These are phyloP conservation scores for Clavaria fumosa DNA, from an alignment of 768 basidiomycete species.

Conservation along the genomic window DNA sequence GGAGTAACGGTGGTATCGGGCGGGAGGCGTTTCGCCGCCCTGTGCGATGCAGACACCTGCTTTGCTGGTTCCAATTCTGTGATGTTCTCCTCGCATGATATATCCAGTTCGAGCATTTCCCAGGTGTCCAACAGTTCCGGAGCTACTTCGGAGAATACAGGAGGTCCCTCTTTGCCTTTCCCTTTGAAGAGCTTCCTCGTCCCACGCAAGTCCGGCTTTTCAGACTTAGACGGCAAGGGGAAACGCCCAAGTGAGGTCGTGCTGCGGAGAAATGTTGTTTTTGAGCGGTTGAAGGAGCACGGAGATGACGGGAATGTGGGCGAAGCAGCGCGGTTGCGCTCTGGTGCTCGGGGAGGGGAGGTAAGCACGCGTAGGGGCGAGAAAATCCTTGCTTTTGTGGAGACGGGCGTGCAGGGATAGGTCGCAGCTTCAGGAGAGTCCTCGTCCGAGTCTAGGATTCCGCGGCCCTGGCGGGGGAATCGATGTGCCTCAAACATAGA, in stretches of 20 bases:
- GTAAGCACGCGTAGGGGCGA: constrained; percentile 34
- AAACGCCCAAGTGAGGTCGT: constrained; percentile 27
- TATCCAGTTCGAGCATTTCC: constrained; percentile 27
- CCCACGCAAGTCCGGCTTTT: constrained; percentile 21
- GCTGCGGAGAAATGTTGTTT: constrained; percentile 28
- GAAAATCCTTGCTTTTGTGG: constrained; percentile 25
- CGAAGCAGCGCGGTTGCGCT: constrained; percentile 25
- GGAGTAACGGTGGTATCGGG: too few species aligned
- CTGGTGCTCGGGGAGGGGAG: constrained; percentile 16
- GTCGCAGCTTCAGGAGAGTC: constrained; percentile 7
- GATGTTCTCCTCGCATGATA: constrained; percentile 1
- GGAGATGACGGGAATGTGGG: constrained; percentile 29
- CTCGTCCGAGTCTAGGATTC: constrained; percentile 17
- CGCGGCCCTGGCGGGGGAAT: constrained; percentile 10
- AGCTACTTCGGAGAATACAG: constrained; percentile 3
- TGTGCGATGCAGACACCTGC: too few species aligned
- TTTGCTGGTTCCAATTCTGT: constrained; percentile 14
- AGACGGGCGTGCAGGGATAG: constrained; percentile 6
- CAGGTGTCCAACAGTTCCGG: constrained; percentile 26
- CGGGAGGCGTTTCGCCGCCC: too few species aligned
- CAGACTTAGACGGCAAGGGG: constrained; percentile 14
- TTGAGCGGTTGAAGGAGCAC: constrained; percentile 21
- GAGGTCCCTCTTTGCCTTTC: constrained; percentile 27
- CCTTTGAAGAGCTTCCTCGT: constrained; percentile 23
- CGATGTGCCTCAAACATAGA: constrained; percentile 5